These are phyloP conservation scores for Aegilops tauschii DNA, from an alignment of 176 grass and related monocot species.

Conservation along the genomic window DNA sequence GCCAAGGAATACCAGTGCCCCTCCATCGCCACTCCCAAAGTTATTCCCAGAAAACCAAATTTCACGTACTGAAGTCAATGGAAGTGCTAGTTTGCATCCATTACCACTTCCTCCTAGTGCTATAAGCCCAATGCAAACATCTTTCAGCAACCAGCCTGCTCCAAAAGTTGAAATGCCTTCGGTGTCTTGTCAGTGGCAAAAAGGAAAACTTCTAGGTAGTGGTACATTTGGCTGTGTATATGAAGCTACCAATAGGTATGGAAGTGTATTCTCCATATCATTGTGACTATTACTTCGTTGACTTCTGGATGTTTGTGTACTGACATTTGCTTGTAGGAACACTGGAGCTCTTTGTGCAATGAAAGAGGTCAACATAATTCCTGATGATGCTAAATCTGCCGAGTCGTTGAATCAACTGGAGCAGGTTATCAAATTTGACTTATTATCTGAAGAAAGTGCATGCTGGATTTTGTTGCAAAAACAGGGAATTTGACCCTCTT, in stretches of 20 bases:
- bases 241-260: conserved; percentile 87
- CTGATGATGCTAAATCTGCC: conserved; percentile 81
- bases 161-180: conserved; percentile 48
- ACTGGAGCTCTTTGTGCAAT: conserved; percentile 98
- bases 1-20: conserved; percentile 69
- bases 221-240: conserved; percentile 97
- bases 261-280: conserved; percentile 22
- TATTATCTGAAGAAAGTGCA: not conserved
- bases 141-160: conserved; percentile 40
- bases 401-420: conserved; percentile 87
- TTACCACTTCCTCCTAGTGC: conserved; percentile 78
- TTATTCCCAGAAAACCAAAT: conserved; percentile 43
- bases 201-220: conserved; percentile 83
- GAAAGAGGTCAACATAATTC: conserved; percentile 99
- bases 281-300: conserved; percentile 9
- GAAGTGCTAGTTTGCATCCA: conserved; percentile 53
- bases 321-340: conserved; percentile 54
- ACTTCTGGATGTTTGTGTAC: conserved; percentile 3
- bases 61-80: conserved; percentile 42
- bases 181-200: conserved; percentile 80
- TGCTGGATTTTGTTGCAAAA: not conserved
- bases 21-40: conserved; percentile 76
- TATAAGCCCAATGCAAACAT: conserved; percentile 41
- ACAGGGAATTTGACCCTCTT: not conserved
- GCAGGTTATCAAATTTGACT: conserved; percentile 52